A percentile compares a stretch with the other conserved stretches of the same genome.
phyloP scores from a whole-genome alignment of 352 stramenopile species.

The Phytophthora macrochlamydospora region DNA sequence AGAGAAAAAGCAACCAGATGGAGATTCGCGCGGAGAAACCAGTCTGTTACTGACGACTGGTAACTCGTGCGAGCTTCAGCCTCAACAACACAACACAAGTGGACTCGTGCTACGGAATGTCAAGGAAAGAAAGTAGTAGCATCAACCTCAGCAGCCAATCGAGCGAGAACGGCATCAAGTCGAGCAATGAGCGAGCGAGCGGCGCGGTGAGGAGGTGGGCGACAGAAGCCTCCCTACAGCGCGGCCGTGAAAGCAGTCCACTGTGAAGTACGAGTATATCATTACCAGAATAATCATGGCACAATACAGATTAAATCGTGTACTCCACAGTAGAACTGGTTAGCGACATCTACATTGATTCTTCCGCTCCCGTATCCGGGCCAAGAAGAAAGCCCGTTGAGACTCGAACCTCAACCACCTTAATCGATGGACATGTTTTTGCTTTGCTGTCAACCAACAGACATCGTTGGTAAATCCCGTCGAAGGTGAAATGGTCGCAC shows the following conservation, averaged over 20 bases:
- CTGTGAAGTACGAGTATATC: conserved; percentile 43
- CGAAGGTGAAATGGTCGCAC: too few relatives aligned
- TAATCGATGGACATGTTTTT: too few relatives aligned
- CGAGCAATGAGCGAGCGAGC: conserved; percentile 35
- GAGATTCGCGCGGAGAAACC: conserved; percentile 2
- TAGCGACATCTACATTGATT: too few relatives aligned
- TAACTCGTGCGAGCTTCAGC: conserved; percentile 15
- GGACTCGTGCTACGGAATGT: conserved; percentile 42
- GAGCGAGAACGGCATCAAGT: conserved; percentile 27
- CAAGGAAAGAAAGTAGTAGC: conserved; percentile 34
- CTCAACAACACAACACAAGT: conserved; percentile 14
- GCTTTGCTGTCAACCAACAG: too few relatives aligned
- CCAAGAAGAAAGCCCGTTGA: too few relatives aligned
- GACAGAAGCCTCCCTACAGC: conserved; percentile 8
- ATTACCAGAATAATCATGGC: conserved; percentile 46
- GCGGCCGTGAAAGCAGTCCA: conserved; percentile 27
- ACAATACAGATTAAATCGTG: background rate
- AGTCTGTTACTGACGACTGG: conserved; percentile 9
- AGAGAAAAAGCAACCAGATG: conserved; percentile 22
- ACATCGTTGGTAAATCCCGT: too few relatives aligned
- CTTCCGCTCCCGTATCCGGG: too few relatives aligned
- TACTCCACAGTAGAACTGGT: too few relatives aligned
- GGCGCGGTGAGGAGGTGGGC: conserved; percentile 15
- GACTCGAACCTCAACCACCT: too few relatives aligned
- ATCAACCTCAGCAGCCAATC: conserved; percentile 18